Conservation (phyloP, 805 yeast genomes). For the Clavispora vitiphila region DNA sequence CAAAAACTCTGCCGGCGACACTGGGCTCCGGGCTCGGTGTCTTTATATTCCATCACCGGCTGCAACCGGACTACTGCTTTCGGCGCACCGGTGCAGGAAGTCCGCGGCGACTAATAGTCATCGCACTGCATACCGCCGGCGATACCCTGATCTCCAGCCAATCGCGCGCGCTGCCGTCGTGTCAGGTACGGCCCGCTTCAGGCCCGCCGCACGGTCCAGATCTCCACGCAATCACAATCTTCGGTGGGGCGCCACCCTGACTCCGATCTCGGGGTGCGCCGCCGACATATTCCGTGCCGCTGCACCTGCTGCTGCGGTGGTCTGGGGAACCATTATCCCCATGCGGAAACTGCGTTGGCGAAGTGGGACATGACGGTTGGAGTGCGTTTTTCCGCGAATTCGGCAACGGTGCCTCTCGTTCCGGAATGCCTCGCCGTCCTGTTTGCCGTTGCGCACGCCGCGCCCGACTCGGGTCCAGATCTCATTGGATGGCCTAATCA, state of each 20-base stretch:
- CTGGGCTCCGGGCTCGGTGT: too few relatives aligned
- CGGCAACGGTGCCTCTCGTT: too few relatives aligned
- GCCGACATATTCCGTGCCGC: not conserved
- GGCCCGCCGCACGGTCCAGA: conserved; percentile 10
- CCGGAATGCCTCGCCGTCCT: too few relatives aligned
- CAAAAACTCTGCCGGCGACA: too few relatives aligned
- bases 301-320: not conserved
- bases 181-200: conserved; percentile 8
- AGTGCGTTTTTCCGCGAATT: too few relatives aligned
- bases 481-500: too few relatives aligned
- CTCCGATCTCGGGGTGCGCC: not conserved
- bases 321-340: not conserved
- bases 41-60: not conserved
- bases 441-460: too few relatives aligned
- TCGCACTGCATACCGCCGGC: conserved; percentile 2
- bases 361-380: too few relatives aligned
- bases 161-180: conserved; percentile 4
- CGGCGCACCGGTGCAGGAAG: not conserved
- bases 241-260: not conserved
- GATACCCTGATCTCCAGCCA: conserved; percentile 12
- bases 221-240: not conserved
- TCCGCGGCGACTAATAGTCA: not conserved
- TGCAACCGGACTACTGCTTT: not conserved
- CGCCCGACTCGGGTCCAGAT: too few relatives aligned
- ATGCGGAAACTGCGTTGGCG: too few relatives aligned